Conservation (phyloP, 2,329 filamentous ascomycete genomes). For the Aspergillus clavatus region DNA sequence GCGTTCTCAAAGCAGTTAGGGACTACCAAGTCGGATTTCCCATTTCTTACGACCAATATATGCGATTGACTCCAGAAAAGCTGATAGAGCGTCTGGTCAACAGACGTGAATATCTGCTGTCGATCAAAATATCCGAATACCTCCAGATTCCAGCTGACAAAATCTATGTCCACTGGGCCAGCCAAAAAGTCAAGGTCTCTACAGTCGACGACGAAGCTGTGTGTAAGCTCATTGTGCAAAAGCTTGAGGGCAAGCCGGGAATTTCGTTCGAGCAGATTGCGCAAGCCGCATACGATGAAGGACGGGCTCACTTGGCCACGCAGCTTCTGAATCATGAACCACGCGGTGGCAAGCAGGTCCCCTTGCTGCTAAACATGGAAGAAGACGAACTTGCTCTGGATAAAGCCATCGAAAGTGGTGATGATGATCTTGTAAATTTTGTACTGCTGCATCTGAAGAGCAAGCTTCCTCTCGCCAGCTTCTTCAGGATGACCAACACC, state of each 20-base stretch:
- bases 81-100: constrained; percentile 83
- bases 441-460: constrained; percentile 84
- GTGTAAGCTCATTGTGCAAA: constrained; percentile 79
- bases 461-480: constrained; percentile 81
- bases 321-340: constrained; percentile 90
- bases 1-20: constrained; percentile 86
- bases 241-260: constrained; percentile 78
- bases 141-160: constrained; percentile 78
- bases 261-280: constrained; percentile 97
- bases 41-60: constrained; percentile 88
- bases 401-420: constrained; percentile 92
- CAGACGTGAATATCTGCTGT: constrained; percentile 84
- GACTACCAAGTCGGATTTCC: constrained; percentile 89
- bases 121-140: constrained; percentile 82
- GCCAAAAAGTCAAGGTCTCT: constrained; percentile 82
- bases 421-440: constrained; percentile 86
- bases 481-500: constrained; percentile 86
- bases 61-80: constrained; percentile 81
- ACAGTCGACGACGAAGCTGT: constrained; percentile 82
- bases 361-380: constrained; percentile 87
- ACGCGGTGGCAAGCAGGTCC: constrained; percentile 91
- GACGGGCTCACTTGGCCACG: constrained; percentile 80
- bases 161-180: constrained; percentile 97
- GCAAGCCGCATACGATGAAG: constrained; percentile 88
- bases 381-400: constrained; percentile 92